phyloP scores from a whole-genome alignment of 2,329 filamentous ascomycete genomes.

The Diaporthe caulivora region DNA sequence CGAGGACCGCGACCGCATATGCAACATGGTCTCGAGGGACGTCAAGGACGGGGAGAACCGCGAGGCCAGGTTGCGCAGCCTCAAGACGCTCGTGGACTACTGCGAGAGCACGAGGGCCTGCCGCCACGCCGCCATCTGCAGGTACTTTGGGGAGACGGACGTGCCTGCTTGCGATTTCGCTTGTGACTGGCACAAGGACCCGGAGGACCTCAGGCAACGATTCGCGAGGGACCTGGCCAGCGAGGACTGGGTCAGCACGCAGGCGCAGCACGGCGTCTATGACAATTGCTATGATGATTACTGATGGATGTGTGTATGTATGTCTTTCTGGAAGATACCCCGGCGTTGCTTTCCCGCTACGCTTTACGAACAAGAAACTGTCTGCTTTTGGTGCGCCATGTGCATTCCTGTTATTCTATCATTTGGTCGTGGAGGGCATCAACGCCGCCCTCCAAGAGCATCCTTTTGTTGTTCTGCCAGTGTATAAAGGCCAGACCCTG shows the following conservation, averaged over 20 bases:
- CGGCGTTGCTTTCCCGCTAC: conserved; percentile 2
- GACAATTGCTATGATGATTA: conserved; percentile 66
- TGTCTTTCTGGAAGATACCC: conserved; percentile 38
- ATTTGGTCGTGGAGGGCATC: conserved; percentile 42
- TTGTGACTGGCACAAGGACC: conserved; percentile 83
- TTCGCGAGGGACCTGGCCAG: conserved; percentile 68
- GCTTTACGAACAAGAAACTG: not conserved
- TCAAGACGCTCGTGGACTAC: conserved; percentile 79
- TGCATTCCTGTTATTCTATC: conserved; percentile 27
- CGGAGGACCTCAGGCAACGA: conserved; percentile 66
- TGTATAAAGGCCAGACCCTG: conserved; percentile 83
- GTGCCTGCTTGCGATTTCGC: conserved; percentile 76
- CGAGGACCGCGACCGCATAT: conserved; percentile 84
- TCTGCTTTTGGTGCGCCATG: not conserved
- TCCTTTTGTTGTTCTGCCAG: conserved; percentile 74
- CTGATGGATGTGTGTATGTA: conserved; percentile 19
- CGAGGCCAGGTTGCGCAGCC: conserved; percentile 70
- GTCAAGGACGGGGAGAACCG: conserved; percentile 56
- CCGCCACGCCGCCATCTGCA: conserved; percentile 79
- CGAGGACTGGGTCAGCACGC: conserved; percentile 74
- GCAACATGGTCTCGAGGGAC: conserved; percentile 65
- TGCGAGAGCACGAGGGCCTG: conserved; percentile 83
- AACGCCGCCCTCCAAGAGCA: conserved; percentile 48
- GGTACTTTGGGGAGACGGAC: conserved; percentile 79
- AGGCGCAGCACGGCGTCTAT: conserved; percentile 69